Evolutionary conservation across 2,329 filamentous ascomycete species (phyloP).

Genomic region (Xylaria sp.): DNA sequence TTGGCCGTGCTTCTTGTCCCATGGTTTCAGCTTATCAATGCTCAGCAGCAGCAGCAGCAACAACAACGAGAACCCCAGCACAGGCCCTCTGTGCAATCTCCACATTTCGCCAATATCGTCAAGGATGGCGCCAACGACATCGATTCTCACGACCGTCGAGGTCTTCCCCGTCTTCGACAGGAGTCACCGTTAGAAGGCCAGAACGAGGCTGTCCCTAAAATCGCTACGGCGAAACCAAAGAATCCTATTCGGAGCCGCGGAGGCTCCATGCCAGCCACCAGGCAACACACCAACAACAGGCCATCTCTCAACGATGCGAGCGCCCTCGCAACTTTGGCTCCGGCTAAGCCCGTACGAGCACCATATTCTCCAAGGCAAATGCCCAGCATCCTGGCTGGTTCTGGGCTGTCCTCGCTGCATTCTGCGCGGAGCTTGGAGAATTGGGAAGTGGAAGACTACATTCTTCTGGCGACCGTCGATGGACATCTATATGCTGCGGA

Average conservation of each 20-base stretch:
- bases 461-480: slow-evolving; percentile 99
- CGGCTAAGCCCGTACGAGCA: slow-evolving; percentile 95
- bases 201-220: slow-evolving; percentile 37
- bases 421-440: slow-evolving; percentile 97
- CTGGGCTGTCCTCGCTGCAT: slow-evolving; percentile 82
- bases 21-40: slow-evolving; percentile 59
- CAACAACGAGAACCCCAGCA: slow-evolving; percentile 36
- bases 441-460: slow-evolving; percentile 99
- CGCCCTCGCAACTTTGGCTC: slow-evolving; percentile 98
- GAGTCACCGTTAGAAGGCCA: slow-evolving; percentile 40
- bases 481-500: slow-evolving; percentile 93
- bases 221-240: slow-evolving; percentile 41
- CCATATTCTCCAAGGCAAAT: slow-evolving; percentile 75
- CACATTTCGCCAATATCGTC: slow-evolving; percentile 42
- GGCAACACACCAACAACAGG: slow-evolving; percentile 35
- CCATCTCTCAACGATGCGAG: slow-evolving; percentile 75
- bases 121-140: slow-evolving; percentile 39
- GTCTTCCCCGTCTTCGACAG: slow-evolving; percentile 35
- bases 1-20: slow-evolving; percentile 62
- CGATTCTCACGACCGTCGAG: slow-evolving; percentile 37
- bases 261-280: slow-evolving; percentile 39
- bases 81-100: slow-evolving; percentile 40
- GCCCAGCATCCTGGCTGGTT: slow-evolving; percentile 64
- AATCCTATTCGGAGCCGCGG: slow-evolving; percentile 36
- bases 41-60: slow-evolving; percentile 62